These are phyloP conservation scores for Fusarium subtropicale DNA, from an alignment of 2,329 filamentous ascomycete species.

Conservation along the genomic window DNA sequence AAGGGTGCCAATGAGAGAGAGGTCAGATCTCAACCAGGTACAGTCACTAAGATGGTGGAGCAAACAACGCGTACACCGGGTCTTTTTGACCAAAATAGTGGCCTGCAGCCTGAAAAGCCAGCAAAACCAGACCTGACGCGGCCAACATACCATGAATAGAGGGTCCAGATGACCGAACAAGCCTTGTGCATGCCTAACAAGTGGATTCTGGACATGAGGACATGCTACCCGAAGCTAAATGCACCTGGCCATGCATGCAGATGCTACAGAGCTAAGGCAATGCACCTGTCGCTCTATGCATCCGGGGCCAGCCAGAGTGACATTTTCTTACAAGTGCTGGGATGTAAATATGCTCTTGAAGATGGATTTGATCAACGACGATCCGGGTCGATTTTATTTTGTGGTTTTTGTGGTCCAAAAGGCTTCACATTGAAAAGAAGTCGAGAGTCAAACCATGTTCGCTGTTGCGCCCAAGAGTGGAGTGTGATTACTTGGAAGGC, in stretches of 20 bases:
- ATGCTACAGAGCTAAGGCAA: slow-evolving; percentile 15
- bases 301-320: slow-evolving; percentile 1
- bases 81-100: slow-evolving; percentile 21
- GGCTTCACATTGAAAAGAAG: background rate
- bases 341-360: slow-evolving; percentile 2
- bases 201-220: slow-evolving; percentile 18
- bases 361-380: slow-evolving; percentile 13
- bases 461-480: slow-evolving; percentile 27
- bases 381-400: background rate
- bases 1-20: slow-evolving; percentile 22
- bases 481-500: slow-evolving; percentile 26
- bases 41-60: slow-evolving; percentile 22
- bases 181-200: slow-evolving; percentile 28
- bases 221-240: slow-evolving; percentile 32
- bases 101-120: slow-evolving; percentile 29
- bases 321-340: background rate
- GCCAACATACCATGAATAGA: slow-evolving; percentile 26
- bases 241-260: slow-evolving; percentile 28
- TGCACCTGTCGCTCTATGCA: slow-evolving; percentile 8
- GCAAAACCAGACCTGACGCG: slow-evolving; percentile 25
- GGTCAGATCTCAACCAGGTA: slow-evolving; percentile 23
- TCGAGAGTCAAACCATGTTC: background rate
- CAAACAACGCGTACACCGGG: slow-evolving; percentile 20
- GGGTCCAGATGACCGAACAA: slow-evolving; percentile 19
- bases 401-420: slow-evolving; percentile 22